Base-by-base conservation (phyloP, 2,329 filamentous ascomycete species). In the Aspergillus luchuensis region DNA sequence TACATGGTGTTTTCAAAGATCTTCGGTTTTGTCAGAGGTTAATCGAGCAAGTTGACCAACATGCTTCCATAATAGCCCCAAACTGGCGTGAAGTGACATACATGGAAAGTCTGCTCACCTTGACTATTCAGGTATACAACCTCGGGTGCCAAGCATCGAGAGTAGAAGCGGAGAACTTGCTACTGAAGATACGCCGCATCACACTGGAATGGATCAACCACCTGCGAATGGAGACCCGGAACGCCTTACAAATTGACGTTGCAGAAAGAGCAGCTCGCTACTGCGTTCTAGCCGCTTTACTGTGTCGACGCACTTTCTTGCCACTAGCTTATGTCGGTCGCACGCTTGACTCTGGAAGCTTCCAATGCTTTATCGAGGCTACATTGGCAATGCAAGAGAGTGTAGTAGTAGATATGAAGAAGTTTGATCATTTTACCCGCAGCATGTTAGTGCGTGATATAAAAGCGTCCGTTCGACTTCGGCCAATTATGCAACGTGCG, bases 21-120 rank as follows among this genome's bases (percentile, higher is more conserved):
- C 3, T 62, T 0, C 7, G 48, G 0, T 89, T 90, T 61, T 85
- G 84, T 41, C 11, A 63, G 0, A 75, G 72, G 5, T 70, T 90
- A 0, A 48, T 81, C 0, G 71, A 81, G 0, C 80, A 85, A 38
- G 67, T 90, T 0, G 64, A 75, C 1, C 60, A 71, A n/a, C 79
- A 80, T 1, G 59, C 90, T 0, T 67, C 75, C 0, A 67, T 71
- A 0, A 81, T 90, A 7, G 68, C 71, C 0, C 71, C 75, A 0
- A 90, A 86, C 48, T 89, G 86, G 83, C 79, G 86, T 0, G 87
- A 90, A 62, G 76, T 74, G 0, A 72, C 84, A 55, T 79, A 80
- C 13, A 89, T 90, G 85, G 81, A 85, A 4, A 78, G 82, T 0
- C 57, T 89, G 1, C 78, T 89, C 5, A 83, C 79, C 0, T 65